phyloP scores from a whole-genome alignment of 768 basidiomycete genomes.

The Boletus sensibilis region DNA sequence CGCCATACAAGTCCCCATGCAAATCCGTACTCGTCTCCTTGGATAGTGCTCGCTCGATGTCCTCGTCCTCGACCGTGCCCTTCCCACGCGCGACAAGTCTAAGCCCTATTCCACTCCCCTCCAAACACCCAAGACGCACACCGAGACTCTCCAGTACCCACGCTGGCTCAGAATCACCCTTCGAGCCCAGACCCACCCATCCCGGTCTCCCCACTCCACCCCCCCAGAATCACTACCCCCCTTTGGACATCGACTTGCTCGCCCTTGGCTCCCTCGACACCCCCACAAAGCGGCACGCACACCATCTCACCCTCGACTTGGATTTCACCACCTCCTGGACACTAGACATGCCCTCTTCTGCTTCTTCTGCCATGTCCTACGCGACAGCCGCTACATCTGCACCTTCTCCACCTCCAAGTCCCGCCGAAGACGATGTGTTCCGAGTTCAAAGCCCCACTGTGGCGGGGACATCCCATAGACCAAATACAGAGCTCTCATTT shows the following conservation, averaged over 20 bases:
- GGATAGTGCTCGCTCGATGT: neutral
- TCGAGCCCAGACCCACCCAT: constrained; percentile 20
- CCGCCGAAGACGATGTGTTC: constrained; percentile 15
- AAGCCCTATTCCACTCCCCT: neutral
- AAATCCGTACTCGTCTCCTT: neutral
- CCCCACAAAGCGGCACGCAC: constrained; percentile 4
- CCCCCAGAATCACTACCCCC: neutral
- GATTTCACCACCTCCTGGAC: constrained; percentile 16
- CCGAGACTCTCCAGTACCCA: constrained; percentile 10
- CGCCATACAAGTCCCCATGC: constrained; percentile 11
- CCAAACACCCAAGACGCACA: neutral
- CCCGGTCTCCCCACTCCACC: neutral
- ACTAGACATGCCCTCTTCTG: constrained; percentile 16
- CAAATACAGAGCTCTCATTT: constrained; percentile 4
- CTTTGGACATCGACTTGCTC: constrained; percentile 16
- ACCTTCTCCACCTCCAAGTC: constrained; percentile 9
- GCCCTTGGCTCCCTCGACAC: constrained; percentile 5
- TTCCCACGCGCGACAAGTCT: constrained; percentile 13
- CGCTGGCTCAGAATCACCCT: constrained; percentile 15
- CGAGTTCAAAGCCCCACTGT: neutral
- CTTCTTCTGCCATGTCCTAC: constrained; percentile 26
- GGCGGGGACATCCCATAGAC: constrained; percentile 3
- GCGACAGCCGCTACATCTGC: constrained; percentile 15
- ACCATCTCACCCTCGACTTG: constrained; percentile 26
- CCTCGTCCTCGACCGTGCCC: constrained; percentile 20